A percentile compares a stretch with the other conserved stretches of the same genome.
Evolutionary conservation across 768 basidiomycete genomes (phyloP).

Genomic region (Boletus rubescentipes): DNA sequence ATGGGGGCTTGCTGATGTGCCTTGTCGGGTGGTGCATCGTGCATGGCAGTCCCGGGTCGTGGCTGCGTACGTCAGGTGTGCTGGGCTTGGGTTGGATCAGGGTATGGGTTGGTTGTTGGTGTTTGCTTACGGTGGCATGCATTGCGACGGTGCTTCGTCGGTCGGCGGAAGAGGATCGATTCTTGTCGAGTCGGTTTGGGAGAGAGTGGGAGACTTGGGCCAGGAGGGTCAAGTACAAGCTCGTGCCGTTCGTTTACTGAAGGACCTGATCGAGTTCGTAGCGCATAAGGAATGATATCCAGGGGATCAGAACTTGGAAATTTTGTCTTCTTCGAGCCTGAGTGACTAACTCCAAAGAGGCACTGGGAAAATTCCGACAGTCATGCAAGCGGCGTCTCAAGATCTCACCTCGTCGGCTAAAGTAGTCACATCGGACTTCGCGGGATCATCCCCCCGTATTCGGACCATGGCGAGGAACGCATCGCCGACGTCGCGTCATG

Average conservation of each 20-base stretch:
- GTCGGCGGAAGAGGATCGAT: conserved; percentile 21
- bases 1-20: conserved; percentile 9
- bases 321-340: no score
- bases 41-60: background rate
- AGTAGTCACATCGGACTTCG: no score
- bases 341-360: no score
- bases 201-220: conserved; percentile 23
- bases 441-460: no score
- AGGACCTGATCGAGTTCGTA: no score
- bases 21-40: background rate
- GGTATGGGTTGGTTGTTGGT: background rate
- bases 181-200: conserved; percentile 17
- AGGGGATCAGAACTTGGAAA: no score
- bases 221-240: conserved; percentile 6
- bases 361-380: no score
- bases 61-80: conserved; percentile 4
- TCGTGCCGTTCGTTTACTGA: conserved; percentile 8
- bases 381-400: no score
- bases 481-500: no score
- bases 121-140: background rate
- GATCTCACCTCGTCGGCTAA: no score
- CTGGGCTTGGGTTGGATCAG: background rate
- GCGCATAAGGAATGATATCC: no score
- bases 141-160: conserved; percentile 12
- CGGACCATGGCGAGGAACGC: no score